Evolutionary conservation across 768 basidiomycete species (phyloP).

Genomic region (Leucogyrophana mollusca): DNA sequence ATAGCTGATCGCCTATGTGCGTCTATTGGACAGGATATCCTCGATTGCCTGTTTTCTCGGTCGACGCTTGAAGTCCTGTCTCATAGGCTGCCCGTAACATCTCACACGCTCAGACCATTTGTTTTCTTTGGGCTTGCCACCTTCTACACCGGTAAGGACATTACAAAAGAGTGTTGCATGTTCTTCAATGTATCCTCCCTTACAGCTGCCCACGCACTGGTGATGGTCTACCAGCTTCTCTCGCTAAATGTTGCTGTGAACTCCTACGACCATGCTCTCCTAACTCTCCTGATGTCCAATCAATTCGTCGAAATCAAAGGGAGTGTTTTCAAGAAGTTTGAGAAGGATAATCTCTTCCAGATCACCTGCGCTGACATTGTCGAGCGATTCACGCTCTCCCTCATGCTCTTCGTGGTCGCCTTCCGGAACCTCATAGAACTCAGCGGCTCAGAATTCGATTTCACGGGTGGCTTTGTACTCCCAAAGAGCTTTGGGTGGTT

Average conservation of each 20-base stretch:
- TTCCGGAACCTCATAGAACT: slow-evolving; percentile 95
- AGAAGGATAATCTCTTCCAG: slow-evolving; percentile 98
- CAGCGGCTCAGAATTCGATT: slow-evolving; percentile 85
- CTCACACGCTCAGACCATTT: slow-evolving; percentile 73
- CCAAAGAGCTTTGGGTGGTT: slow-evolving; percentile 87
- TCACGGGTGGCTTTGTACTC: slow-evolving; percentile 64
- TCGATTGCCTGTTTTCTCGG: slow-evolving; percentile 93
- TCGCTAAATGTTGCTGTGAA: slow-evolving; percentile 97
- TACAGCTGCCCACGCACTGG: slow-evolving; percentile 83
- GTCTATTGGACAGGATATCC: slow-evolving; percentile 95
- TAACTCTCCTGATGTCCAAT: slow-evolving; percentile 93
- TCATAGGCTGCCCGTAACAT: slow-evolving; percentile 55
- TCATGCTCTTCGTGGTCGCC: slow-evolving; percentile 91
- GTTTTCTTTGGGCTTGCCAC: slow-evolving; percentile 82
- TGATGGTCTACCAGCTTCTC: slow-evolving; percentile 94
- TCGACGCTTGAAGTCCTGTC: slow-evolving; percentile 81
- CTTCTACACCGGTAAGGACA: slow-evolving; percentile 71
- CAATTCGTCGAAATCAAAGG: slow-evolving; percentile 99
- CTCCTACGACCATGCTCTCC: slow-evolving; percentile 93
- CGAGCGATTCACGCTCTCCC: slow-evolving; percentile 87
- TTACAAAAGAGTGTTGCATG: background rate
- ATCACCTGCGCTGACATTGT: slow-evolving; percentile 99
- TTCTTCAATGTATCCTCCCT: background rate
- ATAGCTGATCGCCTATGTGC: slow-evolving; percentile 94
- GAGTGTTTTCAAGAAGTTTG: slow-evolving; percentile 98